A percentile compares a stretch with the other conserved stretches of the same genome.
phyloP scores from a whole-genome alignment of 2,329 filamentous ascomycete genomes.

The Talaromyces sp. region DNA sequence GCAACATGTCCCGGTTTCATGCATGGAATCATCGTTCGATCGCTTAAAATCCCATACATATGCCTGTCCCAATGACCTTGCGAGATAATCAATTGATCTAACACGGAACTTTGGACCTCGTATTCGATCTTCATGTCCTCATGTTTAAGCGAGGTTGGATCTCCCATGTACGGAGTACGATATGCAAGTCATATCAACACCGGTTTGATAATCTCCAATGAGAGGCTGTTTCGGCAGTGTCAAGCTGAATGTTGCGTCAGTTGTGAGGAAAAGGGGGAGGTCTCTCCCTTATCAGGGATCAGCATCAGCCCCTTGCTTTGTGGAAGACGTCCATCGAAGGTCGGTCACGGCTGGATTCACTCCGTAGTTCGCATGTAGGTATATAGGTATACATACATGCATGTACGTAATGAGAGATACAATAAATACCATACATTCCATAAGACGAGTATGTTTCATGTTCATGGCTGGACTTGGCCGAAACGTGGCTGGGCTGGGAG shows the following conservation, averaged over 20 bases:
- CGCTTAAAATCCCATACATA: not conserved
- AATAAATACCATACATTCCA: not conserved
- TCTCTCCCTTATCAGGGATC: not conserved
- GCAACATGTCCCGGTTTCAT: not conserved
- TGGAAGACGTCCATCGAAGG: slow-evolving; percentile 7
- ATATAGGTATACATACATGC: not conserved
- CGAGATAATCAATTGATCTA: not conserved
- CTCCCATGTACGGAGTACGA: not conserved
- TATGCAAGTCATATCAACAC: not conserved
- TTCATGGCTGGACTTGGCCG: not conserved
- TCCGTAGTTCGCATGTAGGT: not conserved
- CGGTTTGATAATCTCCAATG: not conserved
- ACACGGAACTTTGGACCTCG: not conserved
- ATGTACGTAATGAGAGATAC: not conserved
- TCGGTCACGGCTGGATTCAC: not conserved
- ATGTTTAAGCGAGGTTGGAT: slow-evolving; percentile 1
- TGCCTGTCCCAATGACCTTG: not conserved
- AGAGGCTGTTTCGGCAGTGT: not conserved
- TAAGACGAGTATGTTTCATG: not conserved
- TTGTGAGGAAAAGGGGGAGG: not conserved
- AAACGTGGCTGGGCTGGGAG: not conserved
- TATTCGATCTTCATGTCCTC: not conserved
- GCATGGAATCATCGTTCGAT: not conserved
- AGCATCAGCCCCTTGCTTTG: slow-evolving; percentile 8
- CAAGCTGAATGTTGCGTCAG: not conserved